Evolutionary conservation across 2,329 filamentous ascomycete genomes (phyloP), one percentile per base, ranked within the genome.

Genomic region (Dichotomopilus funicola): DNA sequence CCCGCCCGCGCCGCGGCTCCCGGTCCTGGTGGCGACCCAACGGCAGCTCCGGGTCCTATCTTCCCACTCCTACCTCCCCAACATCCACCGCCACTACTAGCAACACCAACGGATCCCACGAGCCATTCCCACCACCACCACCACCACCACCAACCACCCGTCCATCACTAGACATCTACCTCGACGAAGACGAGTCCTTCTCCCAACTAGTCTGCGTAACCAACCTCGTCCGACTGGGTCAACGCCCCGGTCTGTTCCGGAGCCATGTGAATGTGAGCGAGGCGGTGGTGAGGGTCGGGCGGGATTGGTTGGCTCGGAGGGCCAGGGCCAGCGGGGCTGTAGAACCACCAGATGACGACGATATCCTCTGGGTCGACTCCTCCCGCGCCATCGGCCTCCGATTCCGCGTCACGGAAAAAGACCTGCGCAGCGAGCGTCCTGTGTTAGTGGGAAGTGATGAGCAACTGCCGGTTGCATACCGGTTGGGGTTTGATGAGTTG

Each of bases 141-240:
- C 19, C 19, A 27, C 19, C 19, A 27, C 19, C 19, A 27, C 19
- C 19, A 27, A 27, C 19, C 19, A 3, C 77, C 33, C 68, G 74
- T 6, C 79, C 86, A 1, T 78, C 73, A 11, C 80, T 87, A 56
- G 79, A 79, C 7, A 67, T 92, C 43, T 75, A 76, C 46, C 73
- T 94, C 1, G 88, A 91, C 61, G 78, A 79, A 1, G 78, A 82
- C 59, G 88, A 91, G 69, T 72, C 83, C 13, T 91, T 92, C 66
- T 83, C 85, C 1, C 88, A 94, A 70, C 76, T 94, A 9, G 87
- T 86, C 66, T 79, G 82, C 5, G 75, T 82, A 31, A 81, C 81
- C 6, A 88, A 85, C 64, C 70, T 95, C 40, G 84, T 89, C 58
- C 85, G 85, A 66, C 73, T 83, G 35, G 81, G 83, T 1, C 78